Percentiles rank a stretch among this genome's conserved stretches.
phyloP scores from a whole-genome alignment of 2,329 filamentous ascomycete genomes.

The Rutstroemia sydowiana region DNA sequence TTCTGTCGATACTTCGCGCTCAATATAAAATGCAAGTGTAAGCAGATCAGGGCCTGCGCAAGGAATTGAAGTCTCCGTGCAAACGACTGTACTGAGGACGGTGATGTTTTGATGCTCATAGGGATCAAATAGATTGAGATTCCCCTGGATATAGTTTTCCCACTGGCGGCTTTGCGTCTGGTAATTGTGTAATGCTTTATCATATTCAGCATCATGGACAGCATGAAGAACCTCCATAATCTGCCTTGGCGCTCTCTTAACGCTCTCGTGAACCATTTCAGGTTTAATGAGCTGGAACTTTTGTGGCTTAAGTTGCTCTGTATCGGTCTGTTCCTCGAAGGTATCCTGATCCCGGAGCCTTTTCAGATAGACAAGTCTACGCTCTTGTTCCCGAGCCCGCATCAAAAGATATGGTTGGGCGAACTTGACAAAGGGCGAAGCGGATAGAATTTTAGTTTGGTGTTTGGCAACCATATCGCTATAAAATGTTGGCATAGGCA shows the following conservation, averaged over 20 bases:
- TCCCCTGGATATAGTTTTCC: slow-evolving; percentile 89
- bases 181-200: slow-evolving; percentile 89
- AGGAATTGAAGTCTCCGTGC: slow-evolving; percentile 86
- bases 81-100: slow-evolving; percentile 87
- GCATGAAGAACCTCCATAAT: slow-evolving; percentile 91
- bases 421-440: slow-evolving; percentile 94
- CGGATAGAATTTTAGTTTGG: slow-evolving; percentile 86
- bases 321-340: slow-evolving; percentile 45
- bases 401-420: slow-evolving; percentile 88
- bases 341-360: slow-evolving; percentile 71
- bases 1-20: slow-evolving; percentile 58
- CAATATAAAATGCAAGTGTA: slow-evolving; percentile 87
- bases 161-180: slow-evolving; percentile 90
- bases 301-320: slow-evolving; percentile 57
- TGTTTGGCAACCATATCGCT: slow-evolving; percentile 92
- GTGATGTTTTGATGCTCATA: slow-evolving; percentile 95
- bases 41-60: slow-evolving; percentile 89
- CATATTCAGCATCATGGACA: slow-evolving; percentile 93
- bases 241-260: slow-evolving; percentile 72
- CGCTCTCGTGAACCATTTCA: slow-evolving; percentile 85
- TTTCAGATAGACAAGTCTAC: slow-evolving; percentile 73
- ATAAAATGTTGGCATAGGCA: slow-evolving; percentile 85
- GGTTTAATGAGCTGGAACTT: slow-evolving; percentile 88
- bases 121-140: slow-evolving; percentile 84
- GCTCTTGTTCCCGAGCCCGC: slow-evolving; percentile 84